Percentiles rank a stretch among this genome's conserved stretches.
phyloP scores from a whole-genome alignment of 176 grass and related monocot genomes.

The Triticum dicoccoides region DNA sequence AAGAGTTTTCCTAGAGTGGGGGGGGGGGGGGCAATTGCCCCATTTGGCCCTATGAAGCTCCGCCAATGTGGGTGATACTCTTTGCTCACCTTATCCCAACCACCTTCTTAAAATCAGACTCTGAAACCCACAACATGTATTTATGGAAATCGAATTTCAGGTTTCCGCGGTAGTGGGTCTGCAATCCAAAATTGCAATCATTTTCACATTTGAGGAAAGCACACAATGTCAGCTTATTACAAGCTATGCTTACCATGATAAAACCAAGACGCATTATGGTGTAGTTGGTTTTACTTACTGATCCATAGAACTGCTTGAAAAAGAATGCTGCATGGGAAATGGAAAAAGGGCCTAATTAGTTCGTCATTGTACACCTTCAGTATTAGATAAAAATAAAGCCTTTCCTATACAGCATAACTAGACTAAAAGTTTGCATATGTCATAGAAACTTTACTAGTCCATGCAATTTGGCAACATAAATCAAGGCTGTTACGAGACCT shows the following conservation, averaged over 20 bases:
- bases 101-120: slow-evolving; percentile 94
- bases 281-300: slow-evolving; percentile 67
- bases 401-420: neutral
- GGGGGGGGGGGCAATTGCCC: too few species aligned
- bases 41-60: too few species aligned
- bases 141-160: slow-evolving; percentile 89
- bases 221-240: neutral
- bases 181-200: slow-evolving; percentile 6
- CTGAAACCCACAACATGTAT: slow-evolving; percentile 77
- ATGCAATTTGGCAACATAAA: too few species aligned
- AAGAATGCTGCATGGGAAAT: slow-evolving; percentile 55
- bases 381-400: neutral
- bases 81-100: slow-evolving; percentile 91
- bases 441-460: too few species aligned
- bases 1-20: too few species aligned
- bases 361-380: neutral
- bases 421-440: neutral
- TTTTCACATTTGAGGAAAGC: neutral
- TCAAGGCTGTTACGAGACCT: neutral
- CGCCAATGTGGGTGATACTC: neutral
- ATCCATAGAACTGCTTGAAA: slow-evolving; percentile 77
- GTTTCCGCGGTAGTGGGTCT: slow-evolving; percentile 67
- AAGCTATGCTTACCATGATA: slow-evolving; percentile 64
- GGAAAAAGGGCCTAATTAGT: slow-evolving; percentile 6
- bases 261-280: slow-evolving; percentile 74